Conservation (phyloP, 2,329 filamentous ascomycete species). For the Penicillium crustosum region DNA sequence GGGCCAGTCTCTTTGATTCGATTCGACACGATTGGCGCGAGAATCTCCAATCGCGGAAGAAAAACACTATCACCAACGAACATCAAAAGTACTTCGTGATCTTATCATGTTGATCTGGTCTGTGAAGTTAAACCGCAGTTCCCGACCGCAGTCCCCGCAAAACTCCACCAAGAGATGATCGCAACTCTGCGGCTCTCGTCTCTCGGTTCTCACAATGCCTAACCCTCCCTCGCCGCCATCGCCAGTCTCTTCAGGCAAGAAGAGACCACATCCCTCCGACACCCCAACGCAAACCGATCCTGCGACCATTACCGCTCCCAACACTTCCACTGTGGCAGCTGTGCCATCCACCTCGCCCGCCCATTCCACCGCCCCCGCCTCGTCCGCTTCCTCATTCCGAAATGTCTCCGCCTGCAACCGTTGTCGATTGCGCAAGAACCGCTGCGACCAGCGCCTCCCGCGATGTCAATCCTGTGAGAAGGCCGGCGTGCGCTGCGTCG, state of each 20-base stretch:
- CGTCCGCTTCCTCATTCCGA: constrained; percentile 56
- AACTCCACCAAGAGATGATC: constrained; percentile 35
- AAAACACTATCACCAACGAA: neutral
- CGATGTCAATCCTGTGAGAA: constrained; percentile 92
- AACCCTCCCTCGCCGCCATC: constrained; percentile 33
- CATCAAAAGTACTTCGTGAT: constrained; percentile 7
- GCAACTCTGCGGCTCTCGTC: constrained; percentile 26
- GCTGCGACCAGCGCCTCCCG: constrained; percentile 89
- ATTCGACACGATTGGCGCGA: neutral
- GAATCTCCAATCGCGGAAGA: constrained; percentile 7
- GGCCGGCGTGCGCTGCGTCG: constrained; percentile 85
- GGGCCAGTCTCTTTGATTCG: constrained; percentile 11
- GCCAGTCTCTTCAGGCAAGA: constrained; percentile 36
- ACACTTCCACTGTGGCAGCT: constrained; percentile 12
- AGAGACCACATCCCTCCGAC: constrained; percentile 38
- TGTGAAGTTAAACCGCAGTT: constrained; percentile 20
- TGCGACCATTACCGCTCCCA: constrained; percentile 18
- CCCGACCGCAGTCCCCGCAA: constrained; percentile 25
- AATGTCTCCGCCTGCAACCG: constrained; percentile 95
- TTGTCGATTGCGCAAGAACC: constrained; percentile 87
- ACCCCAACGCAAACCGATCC: constrained; percentile 24
- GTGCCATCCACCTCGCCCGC: constrained; percentile 23
- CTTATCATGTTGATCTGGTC: constrained; percentile 32
- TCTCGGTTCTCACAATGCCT: constrained; percentile 35
- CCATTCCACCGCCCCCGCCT: constrained; percentile 26